A percentile compares a stretch with the other conserved stretches of the same genome.
Evolutionary conservation across 75 land plant species (phyloP).

Genomic region (Picea sitchensis): DNA sequence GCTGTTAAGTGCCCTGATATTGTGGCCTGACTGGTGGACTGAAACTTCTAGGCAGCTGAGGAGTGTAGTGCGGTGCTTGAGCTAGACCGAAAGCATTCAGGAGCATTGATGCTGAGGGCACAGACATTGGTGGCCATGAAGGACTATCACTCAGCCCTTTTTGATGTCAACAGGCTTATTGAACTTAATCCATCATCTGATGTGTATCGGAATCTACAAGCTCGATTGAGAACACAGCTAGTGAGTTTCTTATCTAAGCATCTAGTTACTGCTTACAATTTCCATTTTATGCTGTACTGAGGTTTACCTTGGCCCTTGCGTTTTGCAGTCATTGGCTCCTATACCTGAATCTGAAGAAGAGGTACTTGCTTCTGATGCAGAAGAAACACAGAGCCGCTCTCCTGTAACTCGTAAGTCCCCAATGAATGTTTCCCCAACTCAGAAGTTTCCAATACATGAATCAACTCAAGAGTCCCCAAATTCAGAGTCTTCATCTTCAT

Average conservation of each 20-base stretch:
- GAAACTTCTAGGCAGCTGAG: slow-evolving; percentile 70
- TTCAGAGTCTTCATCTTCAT: slow-evolving; percentile 1
- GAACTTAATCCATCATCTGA: slow-evolving; percentile 89
- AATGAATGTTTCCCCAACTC: not conserved
- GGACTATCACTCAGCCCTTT: slow-evolving; percentile 94
- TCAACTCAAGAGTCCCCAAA: slow-evolving; percentile 4
- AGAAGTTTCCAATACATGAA: not conserved
- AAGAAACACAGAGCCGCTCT: slow-evolving; percentile 22
- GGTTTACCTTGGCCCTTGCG: not conserved
- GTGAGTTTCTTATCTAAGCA: slow-evolving; percentile 44
- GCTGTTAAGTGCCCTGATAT: not conserved
- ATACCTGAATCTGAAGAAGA: slow-evolving; percentile 87
- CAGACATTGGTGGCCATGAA: slow-evolving; percentile 93
- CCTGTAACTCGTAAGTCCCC: not conserved
- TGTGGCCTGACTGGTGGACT: not conserved
- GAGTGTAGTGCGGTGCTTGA: slow-evolving; percentile 95
- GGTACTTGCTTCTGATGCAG: slow-evolving; percentile 29
- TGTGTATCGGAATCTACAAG: slow-evolving; percentile 78
- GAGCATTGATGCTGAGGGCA: slow-evolving; percentile 96
- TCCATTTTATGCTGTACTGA: not conserved
- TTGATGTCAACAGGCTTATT: slow-evolving; percentile 91
- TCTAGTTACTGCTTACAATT: slow-evolving; percentile 11
- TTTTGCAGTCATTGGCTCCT: slow-evolving; percentile 70
- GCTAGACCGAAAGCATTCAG: slow-evolving; percentile 89
- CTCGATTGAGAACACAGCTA: slow-evolving; percentile 85